Base-by-base conservation (phyloP, 768 basidiomycete genomes). In the Kwoniella heveanensis region DNA sequence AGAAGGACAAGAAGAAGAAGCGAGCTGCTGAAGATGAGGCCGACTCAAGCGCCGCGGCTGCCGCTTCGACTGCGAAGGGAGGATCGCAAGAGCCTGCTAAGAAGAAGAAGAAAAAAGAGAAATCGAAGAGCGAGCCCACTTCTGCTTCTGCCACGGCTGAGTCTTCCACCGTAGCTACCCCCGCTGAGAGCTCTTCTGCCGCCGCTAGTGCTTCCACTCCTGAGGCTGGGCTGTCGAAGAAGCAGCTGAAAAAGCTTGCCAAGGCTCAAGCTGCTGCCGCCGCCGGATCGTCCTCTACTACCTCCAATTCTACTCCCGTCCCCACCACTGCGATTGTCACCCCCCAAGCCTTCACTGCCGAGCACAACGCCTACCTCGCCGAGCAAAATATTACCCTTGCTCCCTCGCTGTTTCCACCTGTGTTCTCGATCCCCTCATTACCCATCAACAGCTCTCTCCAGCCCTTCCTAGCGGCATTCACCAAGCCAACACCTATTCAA, bases 401-500 rank as follows among this genome's bases (percentile, higher is more conserved):
- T 47, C 79, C 83, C 36, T 74, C 83, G 3, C 70, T 82, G 21
- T 83, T 87, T 62, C 81, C 81, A 15, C 94, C 96, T 26, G 81
- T 92, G 54, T 83, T 89, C 50, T 84, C 86, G 1, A 95, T 99
- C 76, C 50, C 65, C 0, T 85, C 89, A 57, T 85, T 98, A 0
- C 83, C 83, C 27, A 84, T 97, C 53, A 86, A 89, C 6, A 78
- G 82, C 0, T 82, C 83, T 15, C 85, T 98, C 32, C 84, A 83
- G 46, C 73, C 81, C 0, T 88, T 87, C 0, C 87, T 97, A 63
- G 78, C 82, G 52, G 83, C 82, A 8, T 99, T 93, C 82, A 86
- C 87, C 67, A 86, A 89, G 67, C 95, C 96, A 4, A 95, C 94
- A 0, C 94, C 96, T 0, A 92, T 99, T 57, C 96, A 99, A 77